These are phyloP conservation scores for Lablab purpureus DNA, from an alignment of 306 rosid species.

Conservation along the genomic window DNA sequence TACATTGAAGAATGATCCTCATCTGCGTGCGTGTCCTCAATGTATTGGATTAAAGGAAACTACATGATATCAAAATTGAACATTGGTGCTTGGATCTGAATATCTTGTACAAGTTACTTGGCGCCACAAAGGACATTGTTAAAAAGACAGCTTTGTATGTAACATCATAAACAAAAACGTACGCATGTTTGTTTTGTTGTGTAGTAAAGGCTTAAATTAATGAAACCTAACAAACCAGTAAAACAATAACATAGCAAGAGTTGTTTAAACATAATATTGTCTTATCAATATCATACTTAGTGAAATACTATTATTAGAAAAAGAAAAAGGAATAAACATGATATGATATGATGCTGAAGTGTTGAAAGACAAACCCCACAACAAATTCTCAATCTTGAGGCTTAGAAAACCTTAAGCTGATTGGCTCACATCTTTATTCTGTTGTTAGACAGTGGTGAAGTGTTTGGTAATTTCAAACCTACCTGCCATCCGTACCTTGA, in stretches of 20 bases:
- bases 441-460: not conserved
- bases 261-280: not conserved
- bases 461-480: not conserved
- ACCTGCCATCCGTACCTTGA: not conserved
- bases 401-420: not conserved
- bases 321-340: too few species aligned
- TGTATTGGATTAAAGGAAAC: not conserved
- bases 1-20: slow-evolving; percentile 7
- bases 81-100: not conserved
- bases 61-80: slow-evolving; percentile 31
- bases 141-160: slow-evolving; percentile 10
- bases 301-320: too few species aligned
- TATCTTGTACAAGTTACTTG: slow-evolving; percentile 13
- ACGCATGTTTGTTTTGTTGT: not conserved
- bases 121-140: slow-evolving; percentile 8
- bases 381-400: not conserved
- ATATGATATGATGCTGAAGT: not conserved
- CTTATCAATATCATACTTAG: too few species aligned
- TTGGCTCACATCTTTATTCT: not conserved
- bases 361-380: not conserved
- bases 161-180: not conserved
- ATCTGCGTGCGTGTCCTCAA: not conserved
- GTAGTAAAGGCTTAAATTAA: not conserved
- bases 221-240: not conserved
- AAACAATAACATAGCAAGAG: not conserved